Conservation (phyloP, 2,329 filamentous ascomycete species). For the Hortaea werneckii region DNA sequence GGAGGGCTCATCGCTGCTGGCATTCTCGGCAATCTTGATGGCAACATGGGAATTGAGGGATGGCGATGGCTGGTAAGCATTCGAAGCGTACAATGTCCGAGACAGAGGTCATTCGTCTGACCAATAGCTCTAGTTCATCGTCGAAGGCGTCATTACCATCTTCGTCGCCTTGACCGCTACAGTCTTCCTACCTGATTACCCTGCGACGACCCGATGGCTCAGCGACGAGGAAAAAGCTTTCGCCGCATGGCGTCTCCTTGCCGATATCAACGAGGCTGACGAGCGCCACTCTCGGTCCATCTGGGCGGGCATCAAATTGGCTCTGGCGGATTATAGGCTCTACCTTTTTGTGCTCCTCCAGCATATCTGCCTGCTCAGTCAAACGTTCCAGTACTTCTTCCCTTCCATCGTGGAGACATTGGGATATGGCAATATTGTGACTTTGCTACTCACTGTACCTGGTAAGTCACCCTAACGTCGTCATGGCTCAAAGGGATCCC, state of each 20-base stretch:
- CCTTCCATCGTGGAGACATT: constrained; percentile 28
- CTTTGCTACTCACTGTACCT: constrained; percentile 26
- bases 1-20: constrained; percentile 29
- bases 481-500: constrained; percentile 2
- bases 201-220: constrained; percentile 28
- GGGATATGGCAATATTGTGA: constrained; percentile 27
- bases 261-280: background rate
- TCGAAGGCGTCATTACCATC: background rate
- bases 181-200: constrained; percentile 18
- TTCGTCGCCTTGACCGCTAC: background rate
- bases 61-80: constrained; percentile 34
- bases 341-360: constrained; percentile 5
- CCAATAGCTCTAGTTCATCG: no score
- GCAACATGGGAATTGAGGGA: constrained; percentile 25
- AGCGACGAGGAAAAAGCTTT: constrained; percentile 20
- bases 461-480: constrained; percentile 19
- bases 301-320: constrained; percentile 7
- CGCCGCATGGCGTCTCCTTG: background rate
- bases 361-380: constrained; percentile 7
- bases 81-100: no score
- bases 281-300: constrained; percentile 2
- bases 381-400: constrained; percentile 20
- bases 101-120: no score
- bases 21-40: constrained; percentile 24
- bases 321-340: constrained; percentile 10